Percentiles rank a stretch among this genome's conserved stretches.
These are phyloP conservation scores for Clonostachys byssicola DNA, from an alignment of 2,329 filamentous ascomycete species.

Conservation along the genomic window DNA sequence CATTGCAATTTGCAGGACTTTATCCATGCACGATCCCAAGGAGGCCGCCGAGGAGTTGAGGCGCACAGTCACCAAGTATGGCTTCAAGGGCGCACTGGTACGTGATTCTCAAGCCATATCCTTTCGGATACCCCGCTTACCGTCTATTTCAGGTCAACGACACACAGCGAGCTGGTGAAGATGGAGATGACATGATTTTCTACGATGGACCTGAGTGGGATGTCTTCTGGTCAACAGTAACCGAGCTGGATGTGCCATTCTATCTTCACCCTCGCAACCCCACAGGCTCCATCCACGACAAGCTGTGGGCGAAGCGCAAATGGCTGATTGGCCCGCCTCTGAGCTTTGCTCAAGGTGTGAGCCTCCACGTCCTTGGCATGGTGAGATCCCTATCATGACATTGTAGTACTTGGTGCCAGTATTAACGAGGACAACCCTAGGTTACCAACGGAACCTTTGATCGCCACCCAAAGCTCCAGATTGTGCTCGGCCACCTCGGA, in stretches of 20 bases:
- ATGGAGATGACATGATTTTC: slow-evolving; percentile 59
- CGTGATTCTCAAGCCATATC: no score
- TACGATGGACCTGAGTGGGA: slow-evolving; percentile 60
- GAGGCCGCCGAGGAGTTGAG: slow-evolving; percentile 44
- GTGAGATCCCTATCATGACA: slow-evolving; percentile 1
- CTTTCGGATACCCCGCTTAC: no score
- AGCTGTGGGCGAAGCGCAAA: slow-evolving; percentile 53
- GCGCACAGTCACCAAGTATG: slow-evolving; percentile 49
- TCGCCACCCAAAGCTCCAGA: slow-evolving; percentile 35
- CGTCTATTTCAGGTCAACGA: slow-evolving; percentile 41
- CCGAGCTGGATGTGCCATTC: slow-evolving; percentile 58
- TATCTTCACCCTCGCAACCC: slow-evolving; percentile 61
- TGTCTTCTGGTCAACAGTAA: slow-evolving; percentile 54
- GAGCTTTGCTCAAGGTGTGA: slow-evolving; percentile 54
- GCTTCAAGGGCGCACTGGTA: slow-evolving; percentile 55
- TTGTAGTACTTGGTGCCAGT: no score
- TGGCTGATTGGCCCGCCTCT: slow-evolving; percentile 58
- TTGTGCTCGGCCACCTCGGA: slow-evolving; percentile 43
- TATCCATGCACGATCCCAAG: slow-evolving; percentile 48
- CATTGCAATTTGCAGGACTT: slow-evolving; percentile 17
- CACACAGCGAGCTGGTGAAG: slow-evolving; percentile 51
- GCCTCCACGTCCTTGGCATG: slow-evolving; percentile 49
- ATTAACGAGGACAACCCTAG: no score
- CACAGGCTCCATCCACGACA: slow-evolving; percentile 50
- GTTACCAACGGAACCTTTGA: slow-evolving; percentile 46